A percentile compares a stretch with the other conserved stretches of the same genome.
Conservation (phyloP, 768 basidiomycete species). For the Termitomyces sp. region DNA sequence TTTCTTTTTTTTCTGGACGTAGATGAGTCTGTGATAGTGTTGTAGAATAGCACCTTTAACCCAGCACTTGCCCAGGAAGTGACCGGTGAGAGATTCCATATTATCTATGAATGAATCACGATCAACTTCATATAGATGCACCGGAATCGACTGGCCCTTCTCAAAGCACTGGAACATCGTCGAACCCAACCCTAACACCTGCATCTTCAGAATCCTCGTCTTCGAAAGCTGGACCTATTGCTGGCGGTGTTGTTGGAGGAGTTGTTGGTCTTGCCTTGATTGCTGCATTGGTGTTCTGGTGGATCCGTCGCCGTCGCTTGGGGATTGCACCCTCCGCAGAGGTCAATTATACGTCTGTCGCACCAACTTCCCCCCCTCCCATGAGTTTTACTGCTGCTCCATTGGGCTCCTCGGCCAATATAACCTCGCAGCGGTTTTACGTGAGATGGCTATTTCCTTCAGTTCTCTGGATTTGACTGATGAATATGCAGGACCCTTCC, state of each 20-base stretch:
- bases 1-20: not conserved
- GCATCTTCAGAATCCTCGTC: slow-evolving; percentile 1
- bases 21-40: not conserved
- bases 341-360: slow-evolving; percentile 11
- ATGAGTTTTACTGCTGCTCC: slow-evolving; percentile 16
- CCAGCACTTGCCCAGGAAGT: slow-evolving; percentile 23
- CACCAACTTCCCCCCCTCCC: slow-evolving; percentile 9
- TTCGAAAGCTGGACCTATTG: slow-evolving; percentile 48
- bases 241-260: slow-evolving; percentile 62
- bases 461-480: not conserved
- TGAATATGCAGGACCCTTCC: slow-evolving; percentile 29
- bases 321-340: slow-evolving; percentile 22
- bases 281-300: slow-evolving; percentile 28
- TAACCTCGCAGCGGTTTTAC: slow-evolving; percentile 33
- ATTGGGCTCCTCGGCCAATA: slow-evolving; percentile 13
- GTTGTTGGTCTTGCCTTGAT: slow-evolving; percentile 45
- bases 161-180: slow-evolving; percentile 19
- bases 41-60: slow-evolving; percentile 32
- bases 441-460: slow-evolving; percentile 25
- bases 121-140: slow-evolving; percentile 19
- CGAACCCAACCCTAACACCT: not conserved
- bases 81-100: slow-evolving; percentile 14
- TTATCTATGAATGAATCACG: not conserved
- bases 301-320: slow-evolving; percentile 24
- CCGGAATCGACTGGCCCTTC: slow-evolving; percentile 34